A percentile compares a stretch with the other conserved stretches of the same genome.
phyloP scores from a whole-genome alignment of 257 asterid species.

The Asclepias syriaca region DNA sequence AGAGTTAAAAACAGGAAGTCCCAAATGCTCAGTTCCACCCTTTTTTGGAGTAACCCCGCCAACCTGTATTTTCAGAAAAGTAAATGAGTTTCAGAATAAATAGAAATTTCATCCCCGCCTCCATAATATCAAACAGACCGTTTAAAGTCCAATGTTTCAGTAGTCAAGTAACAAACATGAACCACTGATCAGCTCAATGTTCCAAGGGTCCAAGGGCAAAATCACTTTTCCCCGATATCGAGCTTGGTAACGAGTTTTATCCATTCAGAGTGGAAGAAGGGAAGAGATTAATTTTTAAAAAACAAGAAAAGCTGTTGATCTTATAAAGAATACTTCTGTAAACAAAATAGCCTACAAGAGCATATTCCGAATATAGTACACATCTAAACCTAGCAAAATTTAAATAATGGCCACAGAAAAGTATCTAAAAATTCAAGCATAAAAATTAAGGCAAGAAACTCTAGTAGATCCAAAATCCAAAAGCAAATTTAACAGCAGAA shows the following conservation, averaged over 20 bases:
- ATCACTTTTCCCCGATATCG: not conserved
- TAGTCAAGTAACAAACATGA: not conserved
- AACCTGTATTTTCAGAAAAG: constrained; percentile 44
- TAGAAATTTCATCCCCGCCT: not conserved
- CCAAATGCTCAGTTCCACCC: constrained; percentile 97
- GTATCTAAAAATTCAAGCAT: not conserved
- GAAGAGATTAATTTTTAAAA: not conserved
- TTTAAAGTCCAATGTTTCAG: no score
- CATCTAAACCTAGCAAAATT: not conserved
- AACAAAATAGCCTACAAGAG: not conserved
- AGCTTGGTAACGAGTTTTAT: not conserved
- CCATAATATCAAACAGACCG: not conserved
- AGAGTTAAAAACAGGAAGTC: constrained; percentile 86
- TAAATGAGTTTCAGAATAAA: not conserved
- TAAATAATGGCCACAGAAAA: not conserved
- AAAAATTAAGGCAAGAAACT: not conserved
- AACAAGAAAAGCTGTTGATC: not conserved
- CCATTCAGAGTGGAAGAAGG: not conserved
- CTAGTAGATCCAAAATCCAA: not conserved
- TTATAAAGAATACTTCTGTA: not conserved
- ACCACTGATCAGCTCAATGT: not conserved
- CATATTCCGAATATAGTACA: not conserved
- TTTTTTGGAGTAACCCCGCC: constrained; percentile 96
- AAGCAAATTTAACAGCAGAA: not conserved
- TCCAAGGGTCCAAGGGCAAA: not conserved